Evolutionary conservation across 1,284 basidiomycete genomes (phyloP).

Genomic region (Papiliotrema laurentii): DNA sequence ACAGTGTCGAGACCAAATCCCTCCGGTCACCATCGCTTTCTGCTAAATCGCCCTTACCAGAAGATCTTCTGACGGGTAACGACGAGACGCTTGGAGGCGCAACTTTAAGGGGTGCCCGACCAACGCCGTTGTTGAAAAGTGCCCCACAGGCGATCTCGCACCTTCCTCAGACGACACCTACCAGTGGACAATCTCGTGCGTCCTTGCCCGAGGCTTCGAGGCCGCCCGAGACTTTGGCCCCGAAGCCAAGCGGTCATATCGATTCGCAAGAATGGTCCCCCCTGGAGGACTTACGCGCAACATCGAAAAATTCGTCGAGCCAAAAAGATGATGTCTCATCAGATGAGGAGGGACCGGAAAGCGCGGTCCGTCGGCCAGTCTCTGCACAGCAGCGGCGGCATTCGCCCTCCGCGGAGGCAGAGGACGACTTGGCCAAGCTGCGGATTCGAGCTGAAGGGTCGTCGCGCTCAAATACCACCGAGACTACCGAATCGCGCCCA

Average conservation of each 20-base stretch:
- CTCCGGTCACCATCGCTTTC: slow-evolving; percentile 3
- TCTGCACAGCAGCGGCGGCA: no score
- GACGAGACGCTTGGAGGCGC: slow-evolving; percentile 8
- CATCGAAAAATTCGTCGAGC: not conserved
- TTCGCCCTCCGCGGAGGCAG: no score
- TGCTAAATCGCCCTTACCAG: slow-evolving; percentile 1
- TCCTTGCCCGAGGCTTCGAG: slow-evolving; percentile 13
- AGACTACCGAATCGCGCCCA: not conserved
- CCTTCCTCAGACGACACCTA: no score
- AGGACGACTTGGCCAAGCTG: no score
- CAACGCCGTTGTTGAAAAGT: no score
- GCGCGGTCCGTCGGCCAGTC: no score
- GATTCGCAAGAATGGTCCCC: slow-evolving; percentile 37
- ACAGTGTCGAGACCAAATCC: not conserved
- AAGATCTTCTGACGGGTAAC: slow-evolving; percentile 23
- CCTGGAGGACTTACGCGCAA: slow-evolving; percentile 11
- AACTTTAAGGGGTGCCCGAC: slow-evolving; percentile 2
- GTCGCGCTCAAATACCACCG: not conserved
- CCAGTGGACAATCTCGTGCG: slow-evolving; percentile 12
- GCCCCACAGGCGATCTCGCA: no score
- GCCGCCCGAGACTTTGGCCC: no score
- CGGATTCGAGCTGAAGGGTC: slow-evolving; percentile 5
- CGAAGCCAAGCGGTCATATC: slow-evolving; percentile 24
- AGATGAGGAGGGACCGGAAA: slow-evolving; percentile 37
- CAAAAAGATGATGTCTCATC: slow-evolving; percentile 24